Evolutionary conservation across 2,329 filamentous ascomycete species (phyloP), one percentile per base, ranked within the genome.

Genomic region (Fusarium hainanense): DNA sequence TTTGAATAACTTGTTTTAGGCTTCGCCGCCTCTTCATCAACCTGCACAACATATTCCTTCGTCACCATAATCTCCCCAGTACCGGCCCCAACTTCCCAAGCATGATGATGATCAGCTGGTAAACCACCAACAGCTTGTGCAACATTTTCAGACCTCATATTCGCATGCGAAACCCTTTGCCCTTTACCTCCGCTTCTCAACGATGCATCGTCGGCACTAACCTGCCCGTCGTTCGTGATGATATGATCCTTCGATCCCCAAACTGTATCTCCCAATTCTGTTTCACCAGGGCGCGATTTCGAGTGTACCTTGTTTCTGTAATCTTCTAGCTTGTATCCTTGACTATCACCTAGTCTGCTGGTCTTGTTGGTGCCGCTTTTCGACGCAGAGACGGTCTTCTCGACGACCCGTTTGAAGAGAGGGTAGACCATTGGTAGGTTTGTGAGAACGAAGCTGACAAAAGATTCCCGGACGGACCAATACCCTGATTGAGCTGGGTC

Each of bases 231-330:
- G 8, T 14, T 25, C 0, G 49, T 8, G 4, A 52, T n/a, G 5
- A 52, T 52, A 21, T 52, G 49, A 8, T 52, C 49, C 18, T 52
- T 52, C 14, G 49, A 52, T 7, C 49, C 49, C 49, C 49, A 52
- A 13, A 42, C 49, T 1, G 49, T 52, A 11, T 52, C 49, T 0
- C 32, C 49, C 10, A 52, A 4, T 8, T 28, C 49, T 2, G 49
- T 41, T 3, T 52, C 49, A 6, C 42, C 49, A 18, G 49, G 49
- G 1, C 18, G 23, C 21, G 49, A 52, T 28, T 34, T 32, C 2
- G 49, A 52, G 14, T 11, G 27, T 4, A 21, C 34, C 14, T 52
- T 52, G 4, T 28, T 52, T 7, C 41, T 42, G 13, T 42, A 52
- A 11, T 41, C 34, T 2, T 37, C 49, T 1, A 52, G 34, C 11